A percentile compares a stretch with the other conserved stretches of the same genome.
These are phyloP conservation scores for Pseudofabraea citricarpa DNA, from an alignment of 2,329 filamentous ascomycete species.

Conservation along the genomic window DNA sequence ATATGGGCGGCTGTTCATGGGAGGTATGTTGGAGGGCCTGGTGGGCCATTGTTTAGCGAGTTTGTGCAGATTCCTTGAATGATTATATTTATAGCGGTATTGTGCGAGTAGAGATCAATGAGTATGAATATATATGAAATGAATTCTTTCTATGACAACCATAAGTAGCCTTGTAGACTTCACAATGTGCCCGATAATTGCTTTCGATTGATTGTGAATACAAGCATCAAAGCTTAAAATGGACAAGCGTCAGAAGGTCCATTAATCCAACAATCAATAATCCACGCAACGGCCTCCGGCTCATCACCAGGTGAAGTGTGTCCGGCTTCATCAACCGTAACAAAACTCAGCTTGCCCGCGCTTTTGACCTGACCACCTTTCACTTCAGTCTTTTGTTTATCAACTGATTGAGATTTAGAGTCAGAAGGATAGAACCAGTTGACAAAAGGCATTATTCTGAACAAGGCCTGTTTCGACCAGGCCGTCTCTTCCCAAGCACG, in stretches of 20 bases:
- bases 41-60: too few relatives aligned
- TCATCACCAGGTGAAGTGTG: not conserved
- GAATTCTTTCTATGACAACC: too few relatives aligned
- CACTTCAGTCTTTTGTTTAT: not conserved
- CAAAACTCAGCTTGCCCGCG: slow-evolving; percentile 2
- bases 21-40: too few relatives aligned
- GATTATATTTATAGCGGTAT: too few relatives aligned
- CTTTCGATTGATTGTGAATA: too few relatives aligned
- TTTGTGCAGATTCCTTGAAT: too few relatives aligned
- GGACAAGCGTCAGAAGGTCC: not conserved
- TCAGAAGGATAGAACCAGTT: slow-evolving; percentile 2
- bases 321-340: slow-evolving; percentile 1
- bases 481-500: slow-evolving; percentile 1
- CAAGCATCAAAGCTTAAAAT: not conserved
- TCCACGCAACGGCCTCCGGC: not conserved
- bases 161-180: too few relatives aligned
- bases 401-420: too few relatives aligned
- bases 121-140: too few relatives aligned
- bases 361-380: slow-evolving; percentile 4
- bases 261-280: slow-evolving; percentile 1
- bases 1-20: too few relatives aligned
- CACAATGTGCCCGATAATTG: too few relatives aligned
- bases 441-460: not conserved
- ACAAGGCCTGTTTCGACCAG: slow-evolving; percentile 1
- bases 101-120: too few relatives aligned